phyloP scores from a whole-genome alignment of 2,329 filamentous ascomycete species.

The Trichophyton simii region DNA sequence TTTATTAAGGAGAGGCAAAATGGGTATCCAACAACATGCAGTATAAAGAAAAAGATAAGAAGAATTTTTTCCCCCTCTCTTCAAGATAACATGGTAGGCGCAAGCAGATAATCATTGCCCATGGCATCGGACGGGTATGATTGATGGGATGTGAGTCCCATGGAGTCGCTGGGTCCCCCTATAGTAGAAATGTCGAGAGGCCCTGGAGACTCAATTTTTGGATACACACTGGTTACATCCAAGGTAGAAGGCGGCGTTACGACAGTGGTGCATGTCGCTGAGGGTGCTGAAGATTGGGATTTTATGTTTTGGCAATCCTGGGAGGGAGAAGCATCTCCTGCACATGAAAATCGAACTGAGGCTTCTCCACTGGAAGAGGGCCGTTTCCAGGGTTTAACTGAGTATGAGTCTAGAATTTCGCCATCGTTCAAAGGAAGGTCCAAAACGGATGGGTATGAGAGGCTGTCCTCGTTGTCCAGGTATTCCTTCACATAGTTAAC shows the following conservation, averaged over 20 bases:
- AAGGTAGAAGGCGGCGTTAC: neutral
- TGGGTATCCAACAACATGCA: neutral
- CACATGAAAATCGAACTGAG: neutral
- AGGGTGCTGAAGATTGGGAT: neutral
- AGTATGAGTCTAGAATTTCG: neutral
- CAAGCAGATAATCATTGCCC: neutral
- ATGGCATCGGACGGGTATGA: neutral
- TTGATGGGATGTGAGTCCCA: neutral
- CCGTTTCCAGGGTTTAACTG: neutral
- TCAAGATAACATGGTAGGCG: neutral
- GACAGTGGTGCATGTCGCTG: neutral
- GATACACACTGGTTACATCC: neutral
- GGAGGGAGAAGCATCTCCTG: neutral
- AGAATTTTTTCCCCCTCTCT: neutral
- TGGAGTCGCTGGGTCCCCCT: neutral
- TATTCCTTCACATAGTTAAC: conserved; percentile 1
- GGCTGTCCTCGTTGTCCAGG: neutral
- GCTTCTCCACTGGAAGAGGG: neutral
- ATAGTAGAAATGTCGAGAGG: neutral
- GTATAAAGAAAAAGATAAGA: neutral
- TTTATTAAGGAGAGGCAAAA: neutral
- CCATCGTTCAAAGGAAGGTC: neutral
- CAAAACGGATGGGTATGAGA: neutral
- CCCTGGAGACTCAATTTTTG: neutral
- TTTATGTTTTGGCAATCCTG: neutral